Conservation (phyloP, 2,329 filamentous ascomycete species). For the Penicillium sp. region DNA sequence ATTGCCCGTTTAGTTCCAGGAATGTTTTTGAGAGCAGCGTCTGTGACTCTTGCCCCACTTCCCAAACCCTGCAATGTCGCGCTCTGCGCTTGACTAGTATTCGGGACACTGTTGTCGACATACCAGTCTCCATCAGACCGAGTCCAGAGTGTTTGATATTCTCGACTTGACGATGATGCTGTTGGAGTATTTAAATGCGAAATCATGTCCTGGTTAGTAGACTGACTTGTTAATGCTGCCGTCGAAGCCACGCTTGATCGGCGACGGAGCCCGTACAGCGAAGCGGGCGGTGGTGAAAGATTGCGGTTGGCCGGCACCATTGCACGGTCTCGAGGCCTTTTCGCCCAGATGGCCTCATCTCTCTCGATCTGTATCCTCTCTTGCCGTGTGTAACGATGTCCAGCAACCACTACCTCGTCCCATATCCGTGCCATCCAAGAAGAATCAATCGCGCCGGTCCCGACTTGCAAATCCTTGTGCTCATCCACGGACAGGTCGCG, state of each 20-base stretch:
- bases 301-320: constrained; percentile 4
- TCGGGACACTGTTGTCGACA: neutral
- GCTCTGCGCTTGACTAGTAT: neutral
- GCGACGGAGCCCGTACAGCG: constrained; percentile 9
- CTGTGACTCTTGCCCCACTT: neutral
- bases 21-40: neutral
- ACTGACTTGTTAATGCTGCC: neutral
- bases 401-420: constrained; percentile 11
- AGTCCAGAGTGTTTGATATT: constrained; percentile 11
- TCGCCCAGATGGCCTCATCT: constrained; percentile 9
- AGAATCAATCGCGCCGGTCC: neutral
- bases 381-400: constrained; percentile 9
- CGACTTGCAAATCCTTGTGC: constrained; percentile 2
- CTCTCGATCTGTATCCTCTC: constrained; percentile 7
- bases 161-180: neutral
- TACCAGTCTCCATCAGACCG: constrained; percentile 14
- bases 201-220: neutral
- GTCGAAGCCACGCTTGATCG: constrained; percentile 3
- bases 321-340: constrained; percentile 4
- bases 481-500: constrained; percentile 1
- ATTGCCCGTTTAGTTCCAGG: neutral
- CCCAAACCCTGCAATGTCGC: neutral
- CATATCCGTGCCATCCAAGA: constrained; percentile 11
- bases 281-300: constrained; percentile 7
- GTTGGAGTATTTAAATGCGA: neutral